Evolutionary conservation across 1,139 yeast species (phyloP).

Genomic region (Torulaspora pretoriensis): DNA sequence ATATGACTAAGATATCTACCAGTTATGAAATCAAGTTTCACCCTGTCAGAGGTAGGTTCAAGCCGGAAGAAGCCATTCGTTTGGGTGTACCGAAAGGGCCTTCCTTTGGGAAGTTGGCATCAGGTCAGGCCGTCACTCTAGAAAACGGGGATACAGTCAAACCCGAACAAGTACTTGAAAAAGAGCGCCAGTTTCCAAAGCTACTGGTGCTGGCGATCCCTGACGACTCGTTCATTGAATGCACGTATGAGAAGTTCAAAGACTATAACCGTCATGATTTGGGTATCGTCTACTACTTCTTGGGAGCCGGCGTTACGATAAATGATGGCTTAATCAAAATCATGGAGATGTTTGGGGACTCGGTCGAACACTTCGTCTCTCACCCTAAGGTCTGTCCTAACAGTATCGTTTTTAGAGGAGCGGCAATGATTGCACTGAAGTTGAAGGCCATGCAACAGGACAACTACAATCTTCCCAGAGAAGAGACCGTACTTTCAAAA

Average conservation of each 20-base stretch:
- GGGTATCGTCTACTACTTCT: slow-evolving; percentile 66
- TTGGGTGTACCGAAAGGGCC: slow-evolving; percentile 70
- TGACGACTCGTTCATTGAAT: slow-evolving; percentile 43
- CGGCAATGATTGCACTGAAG: slow-evolving; percentile 52
- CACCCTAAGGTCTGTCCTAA: slow-evolving; percentile 64
- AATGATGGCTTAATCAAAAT: slow-evolving; percentile 42
- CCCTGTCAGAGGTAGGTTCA: slow-evolving; percentile 75
- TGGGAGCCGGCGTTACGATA: slow-evolving; percentile 62
- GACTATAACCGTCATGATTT: slow-evolving; percentile 37
- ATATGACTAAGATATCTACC: slow-evolving; percentile 37
- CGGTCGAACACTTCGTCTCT: slow-evolving; percentile 60
- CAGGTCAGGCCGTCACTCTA: slow-evolving; percentile 55
- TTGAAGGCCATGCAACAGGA: slow-evolving; percentile 53
- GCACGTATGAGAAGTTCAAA: slow-evolving; percentile 23
- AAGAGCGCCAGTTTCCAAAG: slow-evolving; percentile 53
- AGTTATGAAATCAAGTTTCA: slow-evolving; percentile 63
- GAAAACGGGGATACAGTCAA: slow-evolving; percentile 54
- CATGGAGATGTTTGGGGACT: slow-evolving; percentile 41
- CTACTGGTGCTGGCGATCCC: slow-evolving; percentile 77
- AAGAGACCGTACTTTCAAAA: slow-evolving; percentile 30
- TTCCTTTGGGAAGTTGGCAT: slow-evolving; percentile 53
- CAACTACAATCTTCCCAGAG: slow-evolving; percentile 50
- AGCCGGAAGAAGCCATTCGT: slow-evolving; percentile 57
- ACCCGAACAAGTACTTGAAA: slow-evolving; percentile 73
- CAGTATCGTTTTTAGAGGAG: slow-evolving; percentile 52